These are phyloP conservation scores for Hymenoscyphus fraxineus DNA, from an alignment of 2,329 filamentous ascomycete species.

Conservation along the genomic window DNA sequence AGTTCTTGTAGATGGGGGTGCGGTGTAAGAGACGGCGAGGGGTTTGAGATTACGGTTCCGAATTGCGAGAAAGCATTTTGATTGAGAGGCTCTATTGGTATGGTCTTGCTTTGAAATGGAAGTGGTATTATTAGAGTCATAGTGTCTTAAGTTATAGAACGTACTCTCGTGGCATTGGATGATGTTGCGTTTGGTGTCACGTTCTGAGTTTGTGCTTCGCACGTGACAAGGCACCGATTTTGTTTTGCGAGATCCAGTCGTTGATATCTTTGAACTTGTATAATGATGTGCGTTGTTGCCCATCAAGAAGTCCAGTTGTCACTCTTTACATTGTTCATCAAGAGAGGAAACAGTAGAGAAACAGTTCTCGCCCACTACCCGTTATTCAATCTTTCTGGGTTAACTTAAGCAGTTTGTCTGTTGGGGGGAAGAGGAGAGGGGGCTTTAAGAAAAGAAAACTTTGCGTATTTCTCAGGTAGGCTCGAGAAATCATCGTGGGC, in stretches of 20 bases:
- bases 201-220: neutral
- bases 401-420: too few relatives aligned
- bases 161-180: neutral
- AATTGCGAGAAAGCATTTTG: conserved; percentile 69
- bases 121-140: neutral
- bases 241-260: neutral
- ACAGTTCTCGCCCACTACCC: too few relatives aligned
- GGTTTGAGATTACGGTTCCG: conserved; percentile 78
- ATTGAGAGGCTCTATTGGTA: conserved; percentile 65
- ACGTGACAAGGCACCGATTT: neutral
- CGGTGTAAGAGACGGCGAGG: conserved; percentile 54
- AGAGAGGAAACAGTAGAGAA: too few relatives aligned
- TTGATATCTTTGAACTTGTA: too few relatives aligned
- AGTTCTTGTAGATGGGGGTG: conserved; percentile 35
- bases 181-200: neutral
- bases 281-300: too few relatives aligned
- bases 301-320: too few relatives aligned
- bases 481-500: too few relatives aligned
- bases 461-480: too few relatives aligned
- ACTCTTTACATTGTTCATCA: too few relatives aligned
- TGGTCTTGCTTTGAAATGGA: conserved; percentile 18
- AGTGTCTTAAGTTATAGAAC: neutral
- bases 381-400: too few relatives aligned
- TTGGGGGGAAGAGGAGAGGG: too few relatives aligned
- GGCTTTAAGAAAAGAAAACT: too few relatives aligned